Conservation (phyloP, 257 asterid genomes). For the Penstemon newberryi region DNA sequence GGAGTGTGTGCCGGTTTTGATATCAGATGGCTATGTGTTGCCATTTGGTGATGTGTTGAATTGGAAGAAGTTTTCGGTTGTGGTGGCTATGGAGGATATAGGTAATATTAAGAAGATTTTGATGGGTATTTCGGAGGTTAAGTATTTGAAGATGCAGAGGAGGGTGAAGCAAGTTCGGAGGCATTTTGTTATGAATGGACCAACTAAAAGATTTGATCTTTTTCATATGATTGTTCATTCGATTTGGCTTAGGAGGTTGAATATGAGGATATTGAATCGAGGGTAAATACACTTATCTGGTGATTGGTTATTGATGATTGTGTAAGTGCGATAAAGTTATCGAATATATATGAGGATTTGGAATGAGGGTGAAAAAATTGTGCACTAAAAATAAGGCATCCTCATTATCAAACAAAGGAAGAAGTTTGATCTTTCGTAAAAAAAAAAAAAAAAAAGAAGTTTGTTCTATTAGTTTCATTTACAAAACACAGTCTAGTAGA, state of each 20-base stretch:
- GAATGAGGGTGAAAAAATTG: no score
- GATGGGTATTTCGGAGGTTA: constrained; percentile 43
- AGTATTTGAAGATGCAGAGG: constrained; percentile 46
- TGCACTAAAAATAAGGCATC: no score
- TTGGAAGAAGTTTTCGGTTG: constrained; percentile 53
- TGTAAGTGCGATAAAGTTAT: no score
- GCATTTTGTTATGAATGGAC: constrained; percentile 61
- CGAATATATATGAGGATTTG: no score
- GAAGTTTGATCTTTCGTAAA: no score
- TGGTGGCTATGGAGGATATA: constrained; percentile 44
- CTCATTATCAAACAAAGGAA: no score
- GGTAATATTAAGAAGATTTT: constrained; percentile 47
- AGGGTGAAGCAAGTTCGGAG: constrained; percentile 55
- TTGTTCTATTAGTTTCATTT: no score
- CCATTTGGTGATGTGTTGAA: constrained; percentile 64
- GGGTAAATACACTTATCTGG: no score
- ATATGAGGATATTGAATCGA: constrained; percentile 22
- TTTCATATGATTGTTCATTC: constrained; percentile 76
- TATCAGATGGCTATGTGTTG: constrained; percentile 45
- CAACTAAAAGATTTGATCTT: constrained; percentile 56
- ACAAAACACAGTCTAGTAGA: no score
- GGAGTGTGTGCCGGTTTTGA: constrained; percentile 63
- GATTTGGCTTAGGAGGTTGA: constrained; percentile 72
- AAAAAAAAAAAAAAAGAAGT: no score
- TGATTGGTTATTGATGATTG: no score